phyloP scores from a whole-genome alignment of 73 alveolate species.

The Tetrahymena elliotti region DNA sequence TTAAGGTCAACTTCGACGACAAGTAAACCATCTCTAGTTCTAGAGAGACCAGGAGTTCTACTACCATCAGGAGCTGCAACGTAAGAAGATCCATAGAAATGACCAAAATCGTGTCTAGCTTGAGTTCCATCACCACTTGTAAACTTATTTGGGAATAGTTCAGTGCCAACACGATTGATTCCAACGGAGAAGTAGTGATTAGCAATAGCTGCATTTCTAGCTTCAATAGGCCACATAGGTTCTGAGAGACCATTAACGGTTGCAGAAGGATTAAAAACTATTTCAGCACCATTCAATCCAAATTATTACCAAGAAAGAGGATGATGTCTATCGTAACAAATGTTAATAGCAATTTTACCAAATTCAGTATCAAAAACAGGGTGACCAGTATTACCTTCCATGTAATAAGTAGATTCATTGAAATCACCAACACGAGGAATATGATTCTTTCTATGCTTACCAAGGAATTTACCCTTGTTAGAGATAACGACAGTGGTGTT shows the following conservation, averaged over 20 bases:
- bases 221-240: constrained; percentile 61
- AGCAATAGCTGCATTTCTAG: constrained; percentile 55
- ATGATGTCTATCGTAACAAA: constrained; percentile 60
- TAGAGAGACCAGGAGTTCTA: constrained; percentile 52
- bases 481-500: constrained; percentile 51
- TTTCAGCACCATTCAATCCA: constrained; percentile 56
- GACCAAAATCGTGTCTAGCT: constrained; percentile 46
- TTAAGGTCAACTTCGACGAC: constrained; percentile 51
- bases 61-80: constrained; percentile 61
- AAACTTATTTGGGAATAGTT: constrained; percentile 40
- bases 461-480: constrained; percentile 35
- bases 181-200: constrained; percentile 45
- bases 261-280: constrained; percentile 51
- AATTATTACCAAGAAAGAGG: constrained; percentile 47
- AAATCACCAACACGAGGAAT: constrained; percentile 63
- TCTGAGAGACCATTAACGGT: constrained; percentile 54
- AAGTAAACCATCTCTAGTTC: constrained; percentile 52
- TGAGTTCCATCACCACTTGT: constrained; percentile 51
- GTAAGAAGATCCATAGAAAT: constrained; percentile 48
- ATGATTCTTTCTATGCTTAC: constrained; percentile 50
- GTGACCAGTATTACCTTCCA: constrained; percentile 59
- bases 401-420: constrained; percentile 50
- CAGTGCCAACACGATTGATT: constrained; percentile 56
- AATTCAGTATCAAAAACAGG: constrained; percentile 53
- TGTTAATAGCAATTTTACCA: constrained; percentile 47